Evolutionary conservation across 495 filamentous ascomycete genomes (phyloP).

Genomic region (Staphylotrichum tortipilum): DNA sequence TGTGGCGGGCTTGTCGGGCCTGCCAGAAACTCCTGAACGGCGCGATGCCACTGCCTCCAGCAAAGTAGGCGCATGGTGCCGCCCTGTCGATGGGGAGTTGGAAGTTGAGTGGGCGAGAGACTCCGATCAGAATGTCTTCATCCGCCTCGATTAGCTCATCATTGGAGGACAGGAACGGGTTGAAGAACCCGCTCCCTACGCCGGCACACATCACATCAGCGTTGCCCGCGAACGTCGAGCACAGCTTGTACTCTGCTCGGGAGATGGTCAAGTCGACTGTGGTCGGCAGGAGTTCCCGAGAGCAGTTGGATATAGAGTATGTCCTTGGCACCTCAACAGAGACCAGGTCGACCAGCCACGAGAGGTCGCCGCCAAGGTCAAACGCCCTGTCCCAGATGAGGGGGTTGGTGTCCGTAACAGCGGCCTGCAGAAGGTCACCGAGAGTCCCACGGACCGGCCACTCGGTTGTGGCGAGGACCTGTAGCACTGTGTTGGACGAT

Average conservation of each 20-base stretch:
- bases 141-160: slow-evolving; percentile 27
- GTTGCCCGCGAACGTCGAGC: slow-evolving; percentile 30
- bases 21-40: slow-evolving; percentile 47
- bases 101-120: slow-evolving; percentile 43
- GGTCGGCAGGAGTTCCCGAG: slow-evolving; percentile 39
- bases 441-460: slow-evolving; percentile 42
- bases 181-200: slow-evolving; percentile 43
- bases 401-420: slow-evolving; percentile 35
- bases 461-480: slow-evolving; percentile 39
- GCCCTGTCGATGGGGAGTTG: slow-evolving; percentile 39
- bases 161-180: slow-evolving; percentile 29
- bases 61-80: slow-evolving; percentile 42
- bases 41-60: slow-evolving; percentile 43
- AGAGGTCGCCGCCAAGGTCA: slow-evolving; percentile 27
- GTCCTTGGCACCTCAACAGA: slow-evolving; percentile 41
- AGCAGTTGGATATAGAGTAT: slow-evolving; percentile 41
- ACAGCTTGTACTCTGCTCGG: slow-evolving; percentile 39
- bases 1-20: slow-evolving; percentile 28
- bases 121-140: slow-evolving; percentile 37
- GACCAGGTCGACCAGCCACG: slow-evolving; percentile 40
- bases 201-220: slow-evolving; percentile 29
- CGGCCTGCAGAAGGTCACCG: slow-evolving; percentile 37
- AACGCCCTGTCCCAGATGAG: slow-evolving; percentile 44
- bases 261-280: slow-evolving; percentile 40
- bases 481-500: slow-evolving; percentile 39